These are phyloP conservation scores for Fusarium verrucosum DNA, from an alignment of 2,329 filamentous ascomycete species.

Conservation along the genomic window DNA sequence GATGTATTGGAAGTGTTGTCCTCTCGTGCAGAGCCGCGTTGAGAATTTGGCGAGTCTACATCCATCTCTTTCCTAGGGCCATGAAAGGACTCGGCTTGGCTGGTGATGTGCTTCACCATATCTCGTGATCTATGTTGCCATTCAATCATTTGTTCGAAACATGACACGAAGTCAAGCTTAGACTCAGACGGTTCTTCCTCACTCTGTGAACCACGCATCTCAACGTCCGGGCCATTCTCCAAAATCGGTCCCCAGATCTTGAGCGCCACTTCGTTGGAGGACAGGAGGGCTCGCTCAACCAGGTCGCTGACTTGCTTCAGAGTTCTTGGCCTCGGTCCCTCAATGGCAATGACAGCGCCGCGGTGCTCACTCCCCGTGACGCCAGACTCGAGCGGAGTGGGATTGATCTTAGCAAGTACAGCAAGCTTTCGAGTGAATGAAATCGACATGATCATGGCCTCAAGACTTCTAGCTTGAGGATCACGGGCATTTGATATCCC, in stretches of 20 bases:
- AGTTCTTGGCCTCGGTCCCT: conserved; percentile 71
- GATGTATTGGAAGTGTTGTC: conserved; percentile 1
- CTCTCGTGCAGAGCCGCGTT: conserved; percentile 22
- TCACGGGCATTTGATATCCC: conserved; percentile 40
- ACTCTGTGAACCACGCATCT: conserved; percentile 14
- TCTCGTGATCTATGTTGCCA: conserved; percentile 82
- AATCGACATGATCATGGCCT: conserved; percentile 79
- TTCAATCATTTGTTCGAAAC: conserved; percentile 71
- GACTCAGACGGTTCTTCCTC: conserved; percentile 26
- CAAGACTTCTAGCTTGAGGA: conserved; percentile 59
- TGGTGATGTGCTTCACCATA: conserved; percentile 65
- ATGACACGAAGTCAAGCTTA: conserved; percentile 62
- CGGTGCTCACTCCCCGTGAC: conserved; percentile 57
- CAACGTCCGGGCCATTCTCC: conserved; percentile 18
- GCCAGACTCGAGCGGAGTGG: conserved; percentile 61
- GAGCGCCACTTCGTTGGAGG: conserved; percentile 54
- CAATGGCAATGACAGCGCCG: conserved; percentile 85
- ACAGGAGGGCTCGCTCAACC: conserved; percentile 70
- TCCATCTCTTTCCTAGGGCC: conserved; percentile 16
- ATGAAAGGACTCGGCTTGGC: conserved; percentile 11
- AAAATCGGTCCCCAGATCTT: conserved; percentile 56
- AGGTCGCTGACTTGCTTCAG: conserved; percentile 67
- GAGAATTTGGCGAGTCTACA: conserved; percentile 10
- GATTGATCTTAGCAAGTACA: conserved; percentile 78
- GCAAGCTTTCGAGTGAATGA: conserved; percentile 79